These are phyloP conservation scores for Lindgomyces ingoldianus DNA, from an alignment of 495 filamentous ascomycete genomes.

Conservation along the genomic window DNA sequence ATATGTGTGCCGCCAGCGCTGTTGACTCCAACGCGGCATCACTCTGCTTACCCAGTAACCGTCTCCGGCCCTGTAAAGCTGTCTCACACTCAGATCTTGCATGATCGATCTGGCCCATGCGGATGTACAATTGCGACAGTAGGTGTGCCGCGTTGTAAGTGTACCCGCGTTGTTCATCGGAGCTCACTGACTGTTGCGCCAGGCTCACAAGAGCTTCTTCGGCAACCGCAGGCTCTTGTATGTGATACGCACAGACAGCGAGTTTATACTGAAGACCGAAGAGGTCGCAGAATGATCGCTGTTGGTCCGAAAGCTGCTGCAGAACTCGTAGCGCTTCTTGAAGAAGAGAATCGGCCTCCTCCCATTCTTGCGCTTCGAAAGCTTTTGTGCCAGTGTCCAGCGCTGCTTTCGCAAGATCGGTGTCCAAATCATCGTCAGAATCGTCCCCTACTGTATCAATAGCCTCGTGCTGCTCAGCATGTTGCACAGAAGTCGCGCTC, in stretches of 20 bases:
- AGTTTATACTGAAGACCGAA: constrained; percentile 40
- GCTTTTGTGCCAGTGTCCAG: constrained; percentile 37
- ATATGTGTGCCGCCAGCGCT: constrained; percentile 35
- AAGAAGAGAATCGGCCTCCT: constrained; percentile 40
- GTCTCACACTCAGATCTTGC: constrained; percentile 33
- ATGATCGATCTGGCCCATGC: constrained; percentile 26
- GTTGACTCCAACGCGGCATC: constrained; percentile 32
- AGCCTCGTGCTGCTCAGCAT: constrained; percentile 17
- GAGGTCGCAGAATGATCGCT: constrained; percentile 38
- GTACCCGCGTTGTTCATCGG: constrained; percentile 23
- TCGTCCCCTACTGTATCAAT: constrained; percentile 17
- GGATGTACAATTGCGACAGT: constrained; percentile 28
- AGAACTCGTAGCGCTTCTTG: constrained; percentile 40
- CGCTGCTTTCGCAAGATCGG: constrained; percentile 40
- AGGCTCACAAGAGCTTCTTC: constrained; percentile 35
- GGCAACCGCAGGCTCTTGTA: constrained; percentile 35
- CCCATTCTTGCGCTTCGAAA: constrained; percentile 41
- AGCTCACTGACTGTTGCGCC: constrained; percentile 26
- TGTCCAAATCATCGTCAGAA: constrained; percentile 35
- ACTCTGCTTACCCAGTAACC: constrained; percentile 24
- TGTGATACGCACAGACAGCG: constrained; percentile 42
- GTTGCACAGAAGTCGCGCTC: constrained; percentile 32
- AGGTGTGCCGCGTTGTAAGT: constrained; percentile 22
- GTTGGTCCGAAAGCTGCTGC: constrained; percentile 39
- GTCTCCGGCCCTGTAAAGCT: constrained; percentile 25